phyloP scores from a whole-genome alignment of 2,329 filamentous ascomycete species.

The Pseudogymnoascus sp. region DNA sequence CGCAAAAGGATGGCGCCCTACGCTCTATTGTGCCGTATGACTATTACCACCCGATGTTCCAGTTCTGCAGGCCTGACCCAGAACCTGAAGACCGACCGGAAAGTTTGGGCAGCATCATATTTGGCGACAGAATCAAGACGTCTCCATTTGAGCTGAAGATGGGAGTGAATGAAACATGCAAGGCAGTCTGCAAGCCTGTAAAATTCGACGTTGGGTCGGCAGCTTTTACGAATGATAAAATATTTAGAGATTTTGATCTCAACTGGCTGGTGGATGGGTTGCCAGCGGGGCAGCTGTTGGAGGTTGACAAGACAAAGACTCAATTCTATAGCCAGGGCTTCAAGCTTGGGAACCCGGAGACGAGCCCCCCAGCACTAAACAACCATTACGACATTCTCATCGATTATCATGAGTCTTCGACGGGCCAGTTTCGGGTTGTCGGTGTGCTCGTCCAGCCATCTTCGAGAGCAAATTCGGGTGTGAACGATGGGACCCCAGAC shows the following conservation, averaged over 20 bases:
- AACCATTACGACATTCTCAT: constrained; percentile 94
- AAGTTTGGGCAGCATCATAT: constrained; percentile 90
- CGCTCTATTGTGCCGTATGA: constrained; percentile 94
- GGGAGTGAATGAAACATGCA: constrained; percentile 81
- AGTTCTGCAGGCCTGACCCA: constrained; percentile 75
- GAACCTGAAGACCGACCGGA: constrained; percentile 77
- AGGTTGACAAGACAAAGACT: constrained; percentile 67
- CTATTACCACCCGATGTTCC: constrained; percentile 84
- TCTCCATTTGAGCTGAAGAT: constrained; percentile 88
- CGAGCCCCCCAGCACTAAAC: constrained; percentile 59
- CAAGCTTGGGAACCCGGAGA: constrained; percentile 59
- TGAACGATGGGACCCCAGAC: constrained; percentile 43
- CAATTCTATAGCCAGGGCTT: constrained; percentile 92
- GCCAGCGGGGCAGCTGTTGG: constrained; percentile 76
- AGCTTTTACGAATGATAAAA: constrained; percentile 74
- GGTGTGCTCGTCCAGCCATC: constrained; percentile 82
- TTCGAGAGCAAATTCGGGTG: constrained; percentile 54
- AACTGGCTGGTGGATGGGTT: constrained; percentile 96
- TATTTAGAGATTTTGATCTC: constrained; percentile 78
- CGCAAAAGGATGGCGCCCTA: constrained; percentile 67
- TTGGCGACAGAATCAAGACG: constrained; percentile 95
- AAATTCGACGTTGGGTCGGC: constrained; percentile 60
- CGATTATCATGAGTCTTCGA: constrained; percentile 77
- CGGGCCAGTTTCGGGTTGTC: constrained; percentile 74
- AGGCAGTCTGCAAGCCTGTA: constrained; percentile 62